phyloP scores from a whole-genome alignment of 495 filamentous ascomycete species.

The Xylaria venustula region DNA sequence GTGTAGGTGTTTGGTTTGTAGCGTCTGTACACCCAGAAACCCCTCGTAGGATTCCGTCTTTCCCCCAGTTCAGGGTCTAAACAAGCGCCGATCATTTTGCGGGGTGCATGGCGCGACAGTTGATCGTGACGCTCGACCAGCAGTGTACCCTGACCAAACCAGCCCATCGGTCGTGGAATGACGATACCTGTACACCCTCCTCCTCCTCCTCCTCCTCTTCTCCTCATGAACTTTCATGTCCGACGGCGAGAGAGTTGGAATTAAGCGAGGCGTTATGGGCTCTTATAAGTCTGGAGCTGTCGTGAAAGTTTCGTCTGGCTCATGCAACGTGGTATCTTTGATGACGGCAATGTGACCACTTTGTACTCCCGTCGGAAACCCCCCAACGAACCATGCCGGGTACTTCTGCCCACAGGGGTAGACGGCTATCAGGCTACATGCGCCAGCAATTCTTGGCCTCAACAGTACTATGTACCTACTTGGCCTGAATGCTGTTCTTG shows the following conservation, averaged over 20 bases:
- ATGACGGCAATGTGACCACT: neutral
- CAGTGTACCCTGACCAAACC: neutral
- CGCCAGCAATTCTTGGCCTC: neutral
- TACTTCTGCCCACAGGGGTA: neutral
- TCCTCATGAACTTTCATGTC: too few relatives aligned
- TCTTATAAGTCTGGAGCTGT: neutral
- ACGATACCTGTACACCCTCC: neutral
- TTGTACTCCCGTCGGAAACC: neutral
- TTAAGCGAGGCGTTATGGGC: neutral
- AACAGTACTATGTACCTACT: neutral
- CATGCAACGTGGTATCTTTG: neutral
- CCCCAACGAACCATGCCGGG: neutral
- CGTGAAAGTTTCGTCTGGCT: neutral
- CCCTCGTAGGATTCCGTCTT: neutral
- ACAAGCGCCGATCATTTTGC: conserved; percentile 10
- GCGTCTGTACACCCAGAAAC: too few relatives aligned
- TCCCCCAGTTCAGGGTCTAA: conserved; percentile 6
- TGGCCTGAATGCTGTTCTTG: too few relatives aligned
- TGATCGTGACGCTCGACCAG: neutral
- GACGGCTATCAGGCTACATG: neutral
- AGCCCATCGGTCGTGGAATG: neutral
- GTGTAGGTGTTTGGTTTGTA: too few relatives aligned
- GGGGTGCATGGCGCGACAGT: conserved; percentile 7
- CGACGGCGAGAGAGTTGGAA: neutral
- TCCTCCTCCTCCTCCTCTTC: too few relatives aligned